Evolutionary conservation across 768 basidiomycete species (phyloP), one percentile per base, ranked within the genome.

Genomic region (Pleurotus eryngii): DNA sequence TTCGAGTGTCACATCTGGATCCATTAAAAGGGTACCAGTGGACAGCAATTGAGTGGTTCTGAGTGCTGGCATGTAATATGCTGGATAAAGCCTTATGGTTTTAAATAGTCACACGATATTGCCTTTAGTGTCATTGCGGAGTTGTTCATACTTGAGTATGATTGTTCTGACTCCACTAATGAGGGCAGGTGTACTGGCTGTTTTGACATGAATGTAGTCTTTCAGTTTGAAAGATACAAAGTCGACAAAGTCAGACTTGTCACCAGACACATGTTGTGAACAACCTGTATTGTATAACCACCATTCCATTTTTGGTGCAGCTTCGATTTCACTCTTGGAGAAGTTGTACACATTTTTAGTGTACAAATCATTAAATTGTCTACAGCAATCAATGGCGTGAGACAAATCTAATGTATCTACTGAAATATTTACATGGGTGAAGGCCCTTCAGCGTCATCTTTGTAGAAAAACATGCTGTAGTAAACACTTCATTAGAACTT

Each of bases 211-310:
- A 8, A 47, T 47, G 4, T 22, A 17, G 17, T 47, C 46, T 4
- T 47, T 47, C 5, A 5, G 5, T 47, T 47, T 15, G 46, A 47
- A 47, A 11, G 14, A 3, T 7, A 1, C 3, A 20, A 43, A 30
- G 26, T 48, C 24, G 48, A 49, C 24, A 45, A 50, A 20, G 26
- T 18, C 20, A 37, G 55, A 17, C 47, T 49, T 43, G 49, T 40
- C 12, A 73, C 73, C 1, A 70, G 46, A 12, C 15, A 18, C 18
- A 22, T 47, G 46, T 12, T 14, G 11, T 22, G 46, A 47, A 12
- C 46, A 47, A 11, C 46, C 46, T 47, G 46, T 5, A 12, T 47
- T 17, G 11, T 47, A 17, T 22, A 47, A n/a, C 46, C 46, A 47
- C 46, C 46, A 47, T 1, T 47, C 46, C 14, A 42, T 42, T 1